phyloP scores from a whole-genome alignment of 2,329 filamentous ascomycete species.

The Fusarium austroafricanum region DNA sequence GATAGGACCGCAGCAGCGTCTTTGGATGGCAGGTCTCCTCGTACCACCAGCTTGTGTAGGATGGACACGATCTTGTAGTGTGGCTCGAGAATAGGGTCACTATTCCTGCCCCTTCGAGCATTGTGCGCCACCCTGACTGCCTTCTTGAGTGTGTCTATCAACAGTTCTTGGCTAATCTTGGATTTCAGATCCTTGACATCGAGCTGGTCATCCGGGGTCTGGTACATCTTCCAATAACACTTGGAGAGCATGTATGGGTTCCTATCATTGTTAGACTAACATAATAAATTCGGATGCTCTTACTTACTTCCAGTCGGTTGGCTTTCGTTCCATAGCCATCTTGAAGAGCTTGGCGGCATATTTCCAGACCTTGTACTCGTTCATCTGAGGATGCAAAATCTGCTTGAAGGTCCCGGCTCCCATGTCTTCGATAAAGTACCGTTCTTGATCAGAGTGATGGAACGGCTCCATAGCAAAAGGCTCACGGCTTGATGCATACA shows the following conservation, averaged over 20 bases:
- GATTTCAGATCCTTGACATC: conserved; percentile 56
- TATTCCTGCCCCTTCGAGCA: conserved; percentile 66
- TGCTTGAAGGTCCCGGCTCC: conserved; percentile 64
- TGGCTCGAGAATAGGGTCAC: conserved; percentile 86
- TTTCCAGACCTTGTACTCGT: conserved; percentile 71
- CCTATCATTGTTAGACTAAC: conserved; percentile 50
- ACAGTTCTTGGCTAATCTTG: conserved; percentile 49
- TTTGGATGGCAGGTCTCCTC: conserved; percentile 59
- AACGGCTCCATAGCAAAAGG: conserved; percentile 73
- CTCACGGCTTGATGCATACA: conserved; percentile 71
- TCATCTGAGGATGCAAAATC: conserved; percentile 67
- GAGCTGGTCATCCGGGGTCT: conserved; percentile 58
- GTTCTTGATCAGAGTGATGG: conserved; percentile 65
- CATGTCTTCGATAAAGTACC: conserved; percentile 66
- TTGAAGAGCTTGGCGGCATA: conserved; percentile 67
- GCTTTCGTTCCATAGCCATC: conserved; percentile 65
- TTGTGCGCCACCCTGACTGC: conserved; percentile 63
- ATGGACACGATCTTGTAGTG: conserved; percentile 91
- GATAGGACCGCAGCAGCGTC: conserved; percentile 65
- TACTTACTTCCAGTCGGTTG: conserved; percentile 68
- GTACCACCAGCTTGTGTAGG: conserved; percentile 81
- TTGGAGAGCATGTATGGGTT: conserved; percentile 71
- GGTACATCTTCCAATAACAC: conserved; percentile 73
- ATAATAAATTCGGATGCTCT: not conserved
- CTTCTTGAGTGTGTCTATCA: conserved; percentile 64